These are phyloP conservation scores for Coemansia sp. DNA, from an alignment of 192 early-diverging fungal species.

Conservation along the genomic window DNA sequence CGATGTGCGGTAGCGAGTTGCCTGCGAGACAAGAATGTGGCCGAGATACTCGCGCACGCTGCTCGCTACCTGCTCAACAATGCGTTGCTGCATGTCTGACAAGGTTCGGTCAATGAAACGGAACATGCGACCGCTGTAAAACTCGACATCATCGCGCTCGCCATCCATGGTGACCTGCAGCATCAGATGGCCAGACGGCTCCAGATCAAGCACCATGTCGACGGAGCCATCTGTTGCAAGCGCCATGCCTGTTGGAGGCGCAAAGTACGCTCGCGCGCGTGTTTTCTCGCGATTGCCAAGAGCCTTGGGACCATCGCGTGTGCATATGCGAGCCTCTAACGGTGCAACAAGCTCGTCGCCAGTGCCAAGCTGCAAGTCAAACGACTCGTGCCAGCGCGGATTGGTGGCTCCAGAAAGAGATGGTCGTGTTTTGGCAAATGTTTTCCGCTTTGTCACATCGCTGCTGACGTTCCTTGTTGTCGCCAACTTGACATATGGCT, in stretches of 20 bases:
- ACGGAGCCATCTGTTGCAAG: slow-evolving; percentile 59
- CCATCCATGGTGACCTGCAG: slow-evolving; percentile 76
- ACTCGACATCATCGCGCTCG: slow-evolving; percentile 79
- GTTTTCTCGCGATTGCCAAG: slow-evolving; percentile 49
- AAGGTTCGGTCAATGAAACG: slow-evolving; percentile 68
- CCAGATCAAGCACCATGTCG: slow-evolving; percentile 69
- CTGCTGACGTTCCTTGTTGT: slow-evolving; percentile 43
- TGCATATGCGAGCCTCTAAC: slow-evolving; percentile 52
- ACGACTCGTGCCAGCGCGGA: slow-evolving; percentile 81
- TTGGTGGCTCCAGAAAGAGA: slow-evolving; percentile 50
- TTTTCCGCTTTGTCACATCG: slow-evolving; percentile 58
- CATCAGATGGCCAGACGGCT: slow-evolving; percentile 65
- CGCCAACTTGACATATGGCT: slow-evolving; percentile 68
- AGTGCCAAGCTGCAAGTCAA: slow-evolving; percentile 63
- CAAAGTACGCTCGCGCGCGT: slow-evolving; percentile 64
- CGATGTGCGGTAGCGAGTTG: slow-evolving; percentile 35
- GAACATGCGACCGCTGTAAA: slow-evolving; percentile 79
- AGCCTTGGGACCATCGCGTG: slow-evolving; percentile 51
- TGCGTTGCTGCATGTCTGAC: slow-evolving; percentile 66
- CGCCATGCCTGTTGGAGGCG: slow-evolving; percentile 53
- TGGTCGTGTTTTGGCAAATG: slow-evolving; percentile 59
- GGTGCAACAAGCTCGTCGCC: slow-evolving; percentile 32
- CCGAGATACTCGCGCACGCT: slow-evolving; percentile 67
- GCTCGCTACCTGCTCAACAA: slow-evolving; percentile 72
- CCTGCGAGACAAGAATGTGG: slow-evolving; percentile 60